These are phyloP conservation scores for Backusella westeae DNA, from an alignment of 192 early-diverging fungal genomes.

Conservation along the genomic window DNA sequence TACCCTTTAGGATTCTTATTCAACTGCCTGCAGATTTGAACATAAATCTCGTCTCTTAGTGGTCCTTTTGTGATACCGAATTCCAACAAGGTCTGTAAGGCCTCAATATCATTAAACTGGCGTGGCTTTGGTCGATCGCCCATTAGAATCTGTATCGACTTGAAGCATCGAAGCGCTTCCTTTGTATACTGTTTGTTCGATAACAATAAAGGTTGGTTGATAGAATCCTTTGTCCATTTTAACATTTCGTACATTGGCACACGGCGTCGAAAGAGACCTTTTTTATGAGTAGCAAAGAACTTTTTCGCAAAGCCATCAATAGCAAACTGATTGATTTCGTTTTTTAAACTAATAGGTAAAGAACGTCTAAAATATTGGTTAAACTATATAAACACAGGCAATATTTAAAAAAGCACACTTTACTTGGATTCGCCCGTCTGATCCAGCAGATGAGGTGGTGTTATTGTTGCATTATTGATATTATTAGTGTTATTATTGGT, in stretches of 20 bases:
- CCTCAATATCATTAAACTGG: slow-evolving; percentile 40
- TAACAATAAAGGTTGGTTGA: slow-evolving; percentile 81
- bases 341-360: slow-evolving; percentile 57
- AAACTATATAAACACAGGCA: background rate
- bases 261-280: slow-evolving; percentile 78
- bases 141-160: slow-evolving; percentile 83
- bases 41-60: slow-evolving; percentile 92
- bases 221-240: slow-evolving; percentile 72
- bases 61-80: slow-evolving; percentile 68
- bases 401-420: background rate
- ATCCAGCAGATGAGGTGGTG: slow-evolving; percentile 3
- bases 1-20: slow-evolving; percentile 71
- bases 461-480: background rate
- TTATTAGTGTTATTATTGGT: background rate
- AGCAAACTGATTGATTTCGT: slow-evolving; percentile 75
- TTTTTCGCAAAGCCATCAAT: slow-evolving; percentile 89
- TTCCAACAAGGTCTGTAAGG: slow-evolving; percentile 77
- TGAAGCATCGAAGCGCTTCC: slow-evolving; percentile 85
- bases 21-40: slow-evolving; percentile 90
- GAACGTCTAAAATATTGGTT: slow-evolving; percentile 23
- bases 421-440: slow-evolving; percentile 10
- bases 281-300: slow-evolving; percentile 88
- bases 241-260: slow-evolving; percentile 92
- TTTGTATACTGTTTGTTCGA: slow-evolving; percentile 76
- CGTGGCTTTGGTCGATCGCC: slow-evolving; percentile 51